Percentiles rank a stretch among this genome's conserved stretches.
phyloP scores from a whole-genome alignment of 2,329 filamentous ascomycete genomes.

The Domatiomyces catenatus region DNA sequence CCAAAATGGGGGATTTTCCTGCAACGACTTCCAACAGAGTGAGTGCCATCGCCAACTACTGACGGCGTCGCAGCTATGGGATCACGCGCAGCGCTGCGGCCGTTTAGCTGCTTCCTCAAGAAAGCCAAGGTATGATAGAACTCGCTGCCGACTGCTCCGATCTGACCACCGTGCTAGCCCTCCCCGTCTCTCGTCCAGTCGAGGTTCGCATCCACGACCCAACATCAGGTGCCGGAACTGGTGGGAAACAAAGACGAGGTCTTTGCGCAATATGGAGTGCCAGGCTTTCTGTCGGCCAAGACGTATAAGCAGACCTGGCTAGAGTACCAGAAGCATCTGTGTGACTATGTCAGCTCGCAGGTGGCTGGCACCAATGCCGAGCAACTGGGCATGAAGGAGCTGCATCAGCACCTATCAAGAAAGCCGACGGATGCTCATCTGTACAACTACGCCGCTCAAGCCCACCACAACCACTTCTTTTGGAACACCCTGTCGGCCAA shows the following conservation, averaged over 20 bases:
- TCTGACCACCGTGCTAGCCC: background rate
- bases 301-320: slow-evolving; percentile 67
- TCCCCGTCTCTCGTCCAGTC: background rate
- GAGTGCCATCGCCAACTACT: background rate
- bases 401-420: slow-evolving; percentile 62
- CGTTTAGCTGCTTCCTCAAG: background rate
- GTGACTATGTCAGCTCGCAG: slow-evolving; percentile 31
- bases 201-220: background rate
- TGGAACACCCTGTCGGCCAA: slow-evolving; percentile 27
- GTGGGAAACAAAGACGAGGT: slow-evolving; percentile 6
- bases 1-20: background rate
- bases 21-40: background rate
- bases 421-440: slow-evolving; percentile 59
- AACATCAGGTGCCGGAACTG: slow-evolving; percentile 31
- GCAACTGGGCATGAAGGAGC: slow-evolving; percentile 22
- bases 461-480: slow-evolving; percentile 64
- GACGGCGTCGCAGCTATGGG: background rate
- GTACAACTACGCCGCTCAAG: slow-evolving; percentile 97
- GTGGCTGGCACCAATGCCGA: background rate
- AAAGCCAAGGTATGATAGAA: background rate
- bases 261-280: slow-evolving; percentile 38
- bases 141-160: background rate
- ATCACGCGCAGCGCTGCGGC: background rate
- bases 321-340: slow-evolving; percentile 60
- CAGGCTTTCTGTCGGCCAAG: slow-evolving; percentile 52